phyloP scores from a whole-genome alignment of 805 yeast species.

The Suhomyces sp. region DNA sequence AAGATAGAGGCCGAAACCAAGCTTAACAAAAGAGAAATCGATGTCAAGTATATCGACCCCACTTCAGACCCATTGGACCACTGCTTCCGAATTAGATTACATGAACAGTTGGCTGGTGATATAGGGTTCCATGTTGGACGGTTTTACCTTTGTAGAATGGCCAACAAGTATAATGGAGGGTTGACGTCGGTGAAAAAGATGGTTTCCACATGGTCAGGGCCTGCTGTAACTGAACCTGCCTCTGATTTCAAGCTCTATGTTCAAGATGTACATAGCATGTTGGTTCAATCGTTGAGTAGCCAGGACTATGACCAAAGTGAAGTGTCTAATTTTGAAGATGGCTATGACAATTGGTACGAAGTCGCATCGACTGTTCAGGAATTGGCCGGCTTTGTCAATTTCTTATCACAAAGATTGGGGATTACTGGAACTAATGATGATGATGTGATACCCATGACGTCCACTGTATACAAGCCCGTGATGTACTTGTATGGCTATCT shows the following conservation, averaged over 20 bases:
- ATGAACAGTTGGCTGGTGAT: constrained; percentile 39
- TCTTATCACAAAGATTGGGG: constrained; percentile 23
- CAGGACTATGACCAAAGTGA: constrained; percentile 32
- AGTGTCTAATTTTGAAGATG: neutral
- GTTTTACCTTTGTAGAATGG: constrained; percentile 37
- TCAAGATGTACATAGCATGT: constrained; percentile 36
- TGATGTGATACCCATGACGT: constrained; percentile 13
- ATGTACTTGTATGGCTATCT: constrained; percentile 29
- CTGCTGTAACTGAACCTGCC: constrained; percentile 11
- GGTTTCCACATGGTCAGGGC: constrained; percentile 21
- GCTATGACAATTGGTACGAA: constrained; percentile 26
- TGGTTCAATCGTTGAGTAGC: constrained; percentile 22
- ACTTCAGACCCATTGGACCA: constrained; percentile 36
- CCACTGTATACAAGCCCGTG: constrained; percentile 24
- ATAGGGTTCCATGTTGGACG: constrained; percentile 40
- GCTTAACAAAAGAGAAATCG: constrained; percentile 25
- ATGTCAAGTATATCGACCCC: constrained; percentile 34
- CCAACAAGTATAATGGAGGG: constrained; percentile 34
- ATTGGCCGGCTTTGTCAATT: constrained; percentile 24
- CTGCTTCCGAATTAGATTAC: constrained; percentile 30
- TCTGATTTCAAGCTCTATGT: constrained; percentile 40
- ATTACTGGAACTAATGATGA: constrained; percentile 2
- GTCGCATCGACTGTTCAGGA: constrained; percentile 33
- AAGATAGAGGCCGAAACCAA: constrained; percentile 32
- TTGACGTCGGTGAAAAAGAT: constrained; percentile 33